These are phyloP conservation scores for Gracilaria domingensis DNA, from an alignment of 23 red algal species.

Conservation along the genomic window DNA sequence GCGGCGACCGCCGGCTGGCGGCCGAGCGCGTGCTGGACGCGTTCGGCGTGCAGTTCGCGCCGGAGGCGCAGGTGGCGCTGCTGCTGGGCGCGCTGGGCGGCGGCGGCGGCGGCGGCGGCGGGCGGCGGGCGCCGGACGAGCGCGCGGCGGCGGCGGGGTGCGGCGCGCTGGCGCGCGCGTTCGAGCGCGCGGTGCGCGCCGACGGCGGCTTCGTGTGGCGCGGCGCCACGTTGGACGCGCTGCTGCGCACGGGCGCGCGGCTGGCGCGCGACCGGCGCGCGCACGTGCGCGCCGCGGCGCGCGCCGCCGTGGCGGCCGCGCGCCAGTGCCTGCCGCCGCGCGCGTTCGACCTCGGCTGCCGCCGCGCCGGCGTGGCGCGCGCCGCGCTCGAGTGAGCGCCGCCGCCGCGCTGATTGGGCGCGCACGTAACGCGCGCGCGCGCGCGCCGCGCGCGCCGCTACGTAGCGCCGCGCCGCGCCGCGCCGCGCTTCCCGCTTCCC, in stretches of 20 bases:
- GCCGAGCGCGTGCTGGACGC: slow-evolving; percentile 28
- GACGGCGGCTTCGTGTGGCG: slow-evolving; percentile 59
- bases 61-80: slow-evolving; percentile 50
- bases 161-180: slow-evolving; percentile 16
- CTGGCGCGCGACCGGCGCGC: slow-evolving; percentile 21
- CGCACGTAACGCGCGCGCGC: not conserved
- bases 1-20: slow-evolving; percentile 43
- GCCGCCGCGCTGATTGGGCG: not conserved
- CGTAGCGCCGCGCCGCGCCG: not conserved
- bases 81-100: slow-evolving; percentile 34
- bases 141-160: slow-evolving; percentile 41
- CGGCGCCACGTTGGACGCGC: slow-evolving; percentile 13
- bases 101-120: not conserved
- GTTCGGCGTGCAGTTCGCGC: slow-evolving; percentile 55
- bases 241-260: not conserved
- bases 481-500: no score
- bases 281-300: slow-evolving; percentile 24
- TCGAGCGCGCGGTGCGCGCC: slow-evolving; percentile 18
- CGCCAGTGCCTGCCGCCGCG: slow-evolving; percentile 29
- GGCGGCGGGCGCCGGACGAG: slow-evolving; percentile 8
- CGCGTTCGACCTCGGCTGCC: slow-evolving; percentile 51
- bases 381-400: not conserved
- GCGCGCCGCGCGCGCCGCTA: not conserved
- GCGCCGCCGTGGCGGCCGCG: not conserved
- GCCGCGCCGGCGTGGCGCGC: slow-evolving; percentile 11